Base-by-base conservation (phyloP, 108 stramenopile genomes). In the Cylindrotheca fusiformis region DNA sequence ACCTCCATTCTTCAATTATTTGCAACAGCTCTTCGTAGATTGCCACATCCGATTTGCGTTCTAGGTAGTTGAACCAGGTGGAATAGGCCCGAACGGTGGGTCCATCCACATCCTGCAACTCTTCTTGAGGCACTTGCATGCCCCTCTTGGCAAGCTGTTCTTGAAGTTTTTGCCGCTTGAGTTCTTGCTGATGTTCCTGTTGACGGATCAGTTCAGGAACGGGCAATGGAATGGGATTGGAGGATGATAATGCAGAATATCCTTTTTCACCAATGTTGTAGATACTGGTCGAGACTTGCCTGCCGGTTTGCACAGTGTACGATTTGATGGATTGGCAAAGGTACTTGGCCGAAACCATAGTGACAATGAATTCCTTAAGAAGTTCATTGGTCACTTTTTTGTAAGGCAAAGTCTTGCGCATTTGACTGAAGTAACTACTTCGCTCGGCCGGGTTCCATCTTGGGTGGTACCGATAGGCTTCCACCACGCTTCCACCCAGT, bases 31-130 rank as follows among this genome's bases (percentile, higher is more conserved):
- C 81, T 61, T 91, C 78, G 49, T 88, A 48, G 23, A 75, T 56
- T 20, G 74, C 58, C 2, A 80, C 48, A 19, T 74, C 67, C 17
- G 65, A 66, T 36, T 80, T 25, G 14, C 45, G 32, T 10, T 84
- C 80, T 24, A 87, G 26, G 45, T 78, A 81, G 24, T 56, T 68
- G 55, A 74, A 58, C 91, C 88, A 93, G 36, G 66, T 81, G 44
- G 69, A 61, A 69, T 76, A 78, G 6, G 91, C 86, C 25, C 76
- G 65, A 55, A 90, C 82, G 41, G 77, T 82, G 58, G 81, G 82
- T 31, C 88, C 91, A 63, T 89, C 91, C 28, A 87, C 91, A 8
- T 55, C 44, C 64, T 87, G 78, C 27, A 82, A 46, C 72, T 93
- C 91, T 48, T 77, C 59, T 36, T 74, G 41, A 33, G 91, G 91